Evolutionary conservation across 805 yeast genomes (phyloP).

Genomic region (Saccharomyces eubayanus): DNA sequence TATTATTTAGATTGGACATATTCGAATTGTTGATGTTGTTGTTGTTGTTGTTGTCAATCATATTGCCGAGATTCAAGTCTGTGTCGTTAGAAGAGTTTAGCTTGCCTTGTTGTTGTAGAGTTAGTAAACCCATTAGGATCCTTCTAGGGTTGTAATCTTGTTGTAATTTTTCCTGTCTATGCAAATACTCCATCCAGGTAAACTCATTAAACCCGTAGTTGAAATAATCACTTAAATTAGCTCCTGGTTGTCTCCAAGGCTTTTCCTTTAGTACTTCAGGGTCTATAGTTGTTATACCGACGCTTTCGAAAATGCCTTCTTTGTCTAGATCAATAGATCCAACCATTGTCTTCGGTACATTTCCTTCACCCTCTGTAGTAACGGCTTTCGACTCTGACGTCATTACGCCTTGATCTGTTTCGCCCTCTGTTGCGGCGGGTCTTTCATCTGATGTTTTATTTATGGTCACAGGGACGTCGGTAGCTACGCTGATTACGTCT

Average conservation of each 20-base stretch:
- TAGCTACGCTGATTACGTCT: slow-evolving; percentile 10
- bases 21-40: slow-evolving; percentile 5
- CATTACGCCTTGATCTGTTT: background rate
- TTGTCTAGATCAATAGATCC: slow-evolving; percentile 29
- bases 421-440: slow-evolving; percentile 8
- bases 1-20: slow-evolving; percentile 1
- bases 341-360: slow-evolving; percentile 9
- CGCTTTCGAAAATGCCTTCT: slow-evolving; percentile 50
- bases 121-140: slow-evolving; percentile 47
- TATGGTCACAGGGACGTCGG: slow-evolving; percentile 9
- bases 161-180: slow-evolving; percentile 74
- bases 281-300: slow-evolving; percentile 72
- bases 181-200: slow-evolving; percentile 89
- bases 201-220: slow-evolving; percentile 95
- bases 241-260: slow-evolving; percentile 98
- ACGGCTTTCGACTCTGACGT: background rate
- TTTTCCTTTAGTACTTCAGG: slow-evolving; percentile 79
- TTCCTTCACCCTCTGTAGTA: slow-evolving; percentile 2
- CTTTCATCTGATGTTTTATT: slow-evolving; percentile 6
- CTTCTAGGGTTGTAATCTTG: slow-evolving; percentile 79
- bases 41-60: slow-evolving; percentile 18
- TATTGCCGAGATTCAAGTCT: background rate
- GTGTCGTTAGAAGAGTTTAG: slow-evolving; percentile 26
- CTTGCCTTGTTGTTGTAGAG: slow-evolving; percentile 32
- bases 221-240: slow-evolving; percentile 88